These are phyloP conservation scores for Elongisporangium senticosum DNA, from an alignment of 352 stramenopile species.

Conservation along the genomic window DNA sequence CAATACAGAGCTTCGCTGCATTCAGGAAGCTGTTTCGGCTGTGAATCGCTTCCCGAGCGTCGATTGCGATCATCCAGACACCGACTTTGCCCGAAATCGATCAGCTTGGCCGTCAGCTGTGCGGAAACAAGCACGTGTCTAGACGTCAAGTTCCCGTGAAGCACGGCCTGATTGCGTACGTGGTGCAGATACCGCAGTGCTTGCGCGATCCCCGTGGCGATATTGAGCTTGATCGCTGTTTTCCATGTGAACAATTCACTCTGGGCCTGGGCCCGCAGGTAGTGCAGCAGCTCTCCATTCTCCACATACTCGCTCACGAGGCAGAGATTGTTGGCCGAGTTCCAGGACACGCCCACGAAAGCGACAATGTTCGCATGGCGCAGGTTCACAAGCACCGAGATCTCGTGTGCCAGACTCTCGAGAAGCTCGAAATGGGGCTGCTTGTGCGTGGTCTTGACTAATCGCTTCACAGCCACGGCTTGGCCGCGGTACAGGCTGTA, in stretches of 20 bases:
- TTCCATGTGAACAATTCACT: constrained; percentile 26
- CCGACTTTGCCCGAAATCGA: constrained; percentile 24
- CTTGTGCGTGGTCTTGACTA: constrained; percentile 14
- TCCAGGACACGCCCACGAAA: constrained; percentile 41
- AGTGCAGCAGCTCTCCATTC: constrained; percentile 27
- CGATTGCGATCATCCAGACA: constrained; percentile 5
- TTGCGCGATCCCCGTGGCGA: constrained; percentile 38
- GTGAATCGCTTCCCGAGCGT: background rate
- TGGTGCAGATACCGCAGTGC: constrained; percentile 44
- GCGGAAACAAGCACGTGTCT: constrained; percentile 38
- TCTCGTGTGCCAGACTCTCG: constrained; percentile 28
- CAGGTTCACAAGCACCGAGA: constrained; percentile 22
- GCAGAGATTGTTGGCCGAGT: constrained; percentile 30
- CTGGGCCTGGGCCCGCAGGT: constrained; percentile 19
- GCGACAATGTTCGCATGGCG: constrained; percentile 30
- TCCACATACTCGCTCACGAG: constrained; percentile 44
- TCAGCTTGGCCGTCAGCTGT: constrained; percentile 31
- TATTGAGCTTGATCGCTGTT: constrained; percentile 27
- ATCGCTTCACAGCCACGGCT: constrained; percentile 34
- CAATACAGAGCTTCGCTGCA: constrained; percentile 37
- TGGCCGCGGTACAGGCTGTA: constrained; percentile 18
- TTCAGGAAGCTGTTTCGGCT: constrained; percentile 5
- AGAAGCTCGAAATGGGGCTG: constrained; percentile 13
- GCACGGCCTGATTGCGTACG: constrained; percentile 17
- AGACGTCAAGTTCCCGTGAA: constrained; percentile 52